Evolutionary conservation across 73 alveolate genomes (phyloP).

Genomic region (Effrenium voratum): DNA sequence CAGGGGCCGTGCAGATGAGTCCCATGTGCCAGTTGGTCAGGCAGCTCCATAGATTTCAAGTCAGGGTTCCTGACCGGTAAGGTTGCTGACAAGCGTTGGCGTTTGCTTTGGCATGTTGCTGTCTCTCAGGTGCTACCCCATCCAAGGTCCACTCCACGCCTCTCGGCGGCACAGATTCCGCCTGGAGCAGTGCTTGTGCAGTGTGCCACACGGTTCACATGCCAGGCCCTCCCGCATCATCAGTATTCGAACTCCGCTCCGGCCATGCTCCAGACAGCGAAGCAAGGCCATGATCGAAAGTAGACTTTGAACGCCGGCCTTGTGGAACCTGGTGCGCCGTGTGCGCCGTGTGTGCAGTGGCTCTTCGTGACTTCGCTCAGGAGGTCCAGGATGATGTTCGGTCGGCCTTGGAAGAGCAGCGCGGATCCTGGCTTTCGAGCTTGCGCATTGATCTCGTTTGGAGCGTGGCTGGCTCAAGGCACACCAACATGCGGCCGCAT

Average conservation of each 20-base stretch:
- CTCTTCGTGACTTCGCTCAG: no score
- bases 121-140: constrained; percentile 31
- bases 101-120: no score
- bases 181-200: no score
- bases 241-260: constrained; percentile 73
- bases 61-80: no score
- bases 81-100: no score
- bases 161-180: neutral
- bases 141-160: constrained; percentile 52
- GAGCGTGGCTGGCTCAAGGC: neutral
- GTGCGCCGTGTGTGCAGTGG: no score
- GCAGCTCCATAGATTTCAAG: no score
- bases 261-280: constrained; percentile 83
- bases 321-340: neutral
- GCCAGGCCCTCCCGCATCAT: constrained; percentile 73
- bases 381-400: constrained; percentile 86
- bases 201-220: neutral
- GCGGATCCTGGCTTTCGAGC: no score
- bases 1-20: no score
- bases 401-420: constrained; percentile 81
- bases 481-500: neutral
- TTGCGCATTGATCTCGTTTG: no score
- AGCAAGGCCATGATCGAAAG: constrained; percentile 44
- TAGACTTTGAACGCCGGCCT: neutral
- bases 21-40: no score